These are phyloP conservation scores for Dactylellina cionopaga DNA, from an alignment of 2,329 filamentous ascomycete species.

Conservation along the genomic window DNA sequence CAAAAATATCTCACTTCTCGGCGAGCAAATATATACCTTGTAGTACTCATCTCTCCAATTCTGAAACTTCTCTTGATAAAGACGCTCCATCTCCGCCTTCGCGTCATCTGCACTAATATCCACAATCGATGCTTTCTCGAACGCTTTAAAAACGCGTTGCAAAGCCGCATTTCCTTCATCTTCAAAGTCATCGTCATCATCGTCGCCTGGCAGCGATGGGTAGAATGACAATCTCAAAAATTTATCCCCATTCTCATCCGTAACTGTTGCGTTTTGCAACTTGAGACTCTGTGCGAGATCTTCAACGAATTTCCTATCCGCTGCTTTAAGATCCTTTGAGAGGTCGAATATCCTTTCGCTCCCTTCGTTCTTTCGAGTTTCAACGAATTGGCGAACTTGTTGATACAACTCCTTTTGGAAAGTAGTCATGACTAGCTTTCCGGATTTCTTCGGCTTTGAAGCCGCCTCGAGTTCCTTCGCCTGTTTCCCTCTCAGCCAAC, in stretches of 20 bases:
- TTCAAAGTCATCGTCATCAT: slow-evolving; percentile 72
- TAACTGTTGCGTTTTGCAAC: slow-evolving; percentile 72
- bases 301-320: slow-evolving; percentile 92
- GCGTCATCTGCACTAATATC: slow-evolving; percentile 82
- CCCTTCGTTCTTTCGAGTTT: slow-evolving; percentile 64
- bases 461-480: slow-evolving; percentile 75
- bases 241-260: slow-evolving; percentile 72
- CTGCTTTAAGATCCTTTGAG: slow-evolving; percentile 76
- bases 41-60: slow-evolving; percentile 97
- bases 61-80: slow-evolving; percentile 89
- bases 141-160: slow-evolving; percentile 84
- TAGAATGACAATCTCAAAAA: slow-evolving; percentile 72
- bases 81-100: slow-evolving; percentile 78
- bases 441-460: slow-evolving; percentile 69
- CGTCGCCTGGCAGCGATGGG: slow-evolving; percentile 66
- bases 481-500: slow-evolving; percentile 90
- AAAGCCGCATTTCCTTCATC: slow-evolving; percentile 86
- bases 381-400: slow-evolving; percentile 82
- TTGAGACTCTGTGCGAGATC: slow-evolving; percentile 78
- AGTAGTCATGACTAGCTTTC: slow-evolving; percentile 78
- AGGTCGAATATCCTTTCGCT: slow-evolving; percentile 75
- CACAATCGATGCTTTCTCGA: slow-evolving; percentile 87
- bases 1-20: too few species aligned
- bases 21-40: slow-evolving; percentile 61
- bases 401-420: slow-evolving; percentile 84